phyloP scores from a whole-genome alignment of 140 eudicot species.

The Cichorium intybus region DNA sequence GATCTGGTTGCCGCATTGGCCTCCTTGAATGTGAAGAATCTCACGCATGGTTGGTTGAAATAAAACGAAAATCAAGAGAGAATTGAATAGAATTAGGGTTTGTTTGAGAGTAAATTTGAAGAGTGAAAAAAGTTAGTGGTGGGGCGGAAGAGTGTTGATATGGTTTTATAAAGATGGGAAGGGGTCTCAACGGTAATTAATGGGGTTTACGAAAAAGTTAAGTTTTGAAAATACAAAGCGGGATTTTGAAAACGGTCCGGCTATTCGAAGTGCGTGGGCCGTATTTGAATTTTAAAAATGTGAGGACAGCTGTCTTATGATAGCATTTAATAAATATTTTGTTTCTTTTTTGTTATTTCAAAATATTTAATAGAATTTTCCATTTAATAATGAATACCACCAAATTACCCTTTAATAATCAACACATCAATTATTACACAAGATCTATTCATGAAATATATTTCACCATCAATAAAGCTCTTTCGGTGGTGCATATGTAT shows the following conservation, averaged over 20 bases:
- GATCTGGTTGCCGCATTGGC: constrained; percentile 49
- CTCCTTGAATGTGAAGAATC: constrained; percentile 45
- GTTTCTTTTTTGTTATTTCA: background rate
- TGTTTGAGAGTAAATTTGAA: background rate
- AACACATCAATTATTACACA: too few relatives aligned
- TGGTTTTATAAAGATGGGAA: constrained; percentile 1
- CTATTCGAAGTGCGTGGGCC: background rate
- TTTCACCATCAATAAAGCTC: too few relatives aligned
- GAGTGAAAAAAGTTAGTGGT: constrained; percentile 4
- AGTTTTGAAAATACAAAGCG: constrained; percentile 10
- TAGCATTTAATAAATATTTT: background rate
- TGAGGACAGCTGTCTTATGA: background rate
- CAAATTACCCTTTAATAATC: background rate
- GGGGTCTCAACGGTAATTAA: background rate
- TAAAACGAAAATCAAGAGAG: background rate
- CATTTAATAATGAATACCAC: too few relatives aligned
- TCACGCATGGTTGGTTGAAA: constrained; percentile 27
- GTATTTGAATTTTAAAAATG: background rate
- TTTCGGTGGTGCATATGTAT: background rate
- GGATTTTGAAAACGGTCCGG: constrained; percentile 10
- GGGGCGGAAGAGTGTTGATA: constrained; percentile 10
- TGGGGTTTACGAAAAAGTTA: background rate
- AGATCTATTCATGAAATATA: too few relatives aligned
- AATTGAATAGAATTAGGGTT: constrained; percentile 3
- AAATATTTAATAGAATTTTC: background rate